Base-by-base conservation (phyloP, 1,284 basidiomycete species). In the Puccinia horiana region DNA sequence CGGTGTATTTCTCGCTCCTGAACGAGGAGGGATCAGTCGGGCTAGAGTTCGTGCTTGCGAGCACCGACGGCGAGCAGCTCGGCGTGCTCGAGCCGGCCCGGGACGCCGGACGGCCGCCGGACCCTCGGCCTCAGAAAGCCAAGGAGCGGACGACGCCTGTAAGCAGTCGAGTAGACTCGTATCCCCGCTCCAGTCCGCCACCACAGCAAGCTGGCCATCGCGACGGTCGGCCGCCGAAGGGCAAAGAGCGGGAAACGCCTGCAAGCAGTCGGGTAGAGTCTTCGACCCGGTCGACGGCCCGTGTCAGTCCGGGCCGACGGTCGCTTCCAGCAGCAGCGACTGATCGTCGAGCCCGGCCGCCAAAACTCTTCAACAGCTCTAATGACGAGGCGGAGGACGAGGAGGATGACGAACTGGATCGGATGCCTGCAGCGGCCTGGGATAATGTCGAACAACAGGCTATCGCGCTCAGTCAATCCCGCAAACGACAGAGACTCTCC, bases 1-100 rank as follows among this genome's bases (percentile, higher is more conserved):
- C 79, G 23, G 67, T 81, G 18, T 81, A 81, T 81, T 73, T 81
- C 73, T 81, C 79, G 23, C 61, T 74, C 9, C 29, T 56, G 29
- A 81, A 74, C 61, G 44, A 49, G 47, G 69, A 81, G 42, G 79
- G 70, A 1, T 61, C 12, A 0, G 20, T 74, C 5, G 42, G 67
- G 16, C 37, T 81, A 8, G 79, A 81, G 40, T 81, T 81, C 32
- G 70, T 81, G 26, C 37, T 81, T 37, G 79, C 79, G 9, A 81
- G 79, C 35, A 81, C 70, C 1, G 52, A 61, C 49, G 79, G 79
- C 16, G 70, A 81, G 40, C 54, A 81, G 47, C 44, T 73, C 3
- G 54, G 78, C 23, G 44, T 23, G 37, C 40, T 52, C 5, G 77
- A 79, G 11, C 74, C 37, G n/a, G 18, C 44, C 52, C 26, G 18